A percentile compares a stretch with the other conserved stretches of the same genome.
phyloP scores from a whole-genome alignment of 768 basidiomycete species.

The Russula foetens region DNA sequence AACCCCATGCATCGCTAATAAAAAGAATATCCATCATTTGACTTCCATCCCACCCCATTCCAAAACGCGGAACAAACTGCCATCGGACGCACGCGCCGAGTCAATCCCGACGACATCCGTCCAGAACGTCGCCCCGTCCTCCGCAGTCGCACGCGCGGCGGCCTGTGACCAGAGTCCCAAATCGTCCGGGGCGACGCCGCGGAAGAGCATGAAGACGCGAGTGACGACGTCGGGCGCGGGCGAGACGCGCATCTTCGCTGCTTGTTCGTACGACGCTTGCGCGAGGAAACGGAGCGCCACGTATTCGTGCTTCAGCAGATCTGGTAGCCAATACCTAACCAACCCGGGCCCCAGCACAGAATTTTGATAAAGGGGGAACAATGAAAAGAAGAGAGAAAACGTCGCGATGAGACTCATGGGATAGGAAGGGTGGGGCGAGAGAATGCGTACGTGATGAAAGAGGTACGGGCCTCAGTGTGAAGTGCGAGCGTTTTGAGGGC shows the following conservation, averaged over 20 bases:
- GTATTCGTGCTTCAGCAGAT: conserved; percentile 32
- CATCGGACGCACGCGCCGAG: conserved; percentile 22
- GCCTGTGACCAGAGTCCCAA: conserved; percentile 24
- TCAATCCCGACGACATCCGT: conserved; percentile 31
- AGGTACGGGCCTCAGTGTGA: conserved; percentile 26
- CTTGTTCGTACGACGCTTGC: conserved; percentile 34
- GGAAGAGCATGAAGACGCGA: conserved; percentile 42
- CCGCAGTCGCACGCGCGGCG: conserved; percentile 21
- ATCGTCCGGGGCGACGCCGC: conserved; percentile 27
- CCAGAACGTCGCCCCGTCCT: conserved; percentile 26
- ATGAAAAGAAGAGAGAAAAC: neutral
- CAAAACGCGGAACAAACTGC: conserved; percentile 31
- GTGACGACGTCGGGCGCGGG: conserved; percentile 38
- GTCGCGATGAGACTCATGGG: neutral
- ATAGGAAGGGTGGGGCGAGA: conserved; percentile 13
- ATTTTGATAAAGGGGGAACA: neutral
- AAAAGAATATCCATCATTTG: neutral
- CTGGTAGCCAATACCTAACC: conserved; percentile 39
- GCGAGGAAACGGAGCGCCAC: conserved; percentile 40
- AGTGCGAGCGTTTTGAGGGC: conserved; percentile 21
- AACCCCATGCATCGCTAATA: too few species aligned
- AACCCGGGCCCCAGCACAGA: too few species aligned
- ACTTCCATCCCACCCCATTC: conserved; percentile 35
- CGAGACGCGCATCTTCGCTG: conserved; percentile 31
- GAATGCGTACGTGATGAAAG: conserved; percentile 36